Conservation (phyloP, 192 early-diverging fungal genomes). For the Lunasporangiospora selenospora region DNA sequence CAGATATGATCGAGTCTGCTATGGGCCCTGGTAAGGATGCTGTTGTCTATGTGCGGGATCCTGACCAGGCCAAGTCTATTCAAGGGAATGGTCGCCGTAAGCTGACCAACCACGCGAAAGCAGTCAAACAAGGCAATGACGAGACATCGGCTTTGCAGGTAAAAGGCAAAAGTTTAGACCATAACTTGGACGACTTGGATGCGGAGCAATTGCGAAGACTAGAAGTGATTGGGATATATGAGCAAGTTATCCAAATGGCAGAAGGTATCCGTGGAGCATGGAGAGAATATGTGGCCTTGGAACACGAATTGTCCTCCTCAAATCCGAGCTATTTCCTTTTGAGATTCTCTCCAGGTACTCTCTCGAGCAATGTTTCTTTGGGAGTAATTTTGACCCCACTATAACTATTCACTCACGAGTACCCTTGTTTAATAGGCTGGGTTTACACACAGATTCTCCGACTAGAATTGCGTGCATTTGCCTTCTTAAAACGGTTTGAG, state of each 20-base stretch:
- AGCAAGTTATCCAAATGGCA: constrained; percentile 37
- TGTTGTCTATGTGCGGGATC: constrained; percentile 26
- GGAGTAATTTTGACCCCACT: not conserved
- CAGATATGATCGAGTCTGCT: constrained; percentile 27
- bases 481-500: constrained; percentile 59
- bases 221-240: constrained; percentile 38
- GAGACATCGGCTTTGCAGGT: too few relatives aligned
- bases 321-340: constrained; percentile 33
- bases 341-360: constrained; percentile 43
- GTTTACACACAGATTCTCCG: constrained; percentile 65
- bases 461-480: constrained; percentile 57
- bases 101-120: too few relatives aligned
- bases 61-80: not conserved
- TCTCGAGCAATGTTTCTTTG: too few relatives aligned
- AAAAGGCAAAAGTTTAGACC: too few relatives aligned
- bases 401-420: not conserved
- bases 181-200: constrained; percentile 11
- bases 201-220: constrained; percentile 17
- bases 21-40: constrained; percentile 15
- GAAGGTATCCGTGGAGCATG: constrained; percentile 24
- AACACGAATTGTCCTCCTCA: constrained; percentile 12
- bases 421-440: constrained; percentile 49
- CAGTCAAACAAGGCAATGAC: too few relatives aligned
- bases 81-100: too few relatives aligned
- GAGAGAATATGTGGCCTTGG: constrained; percentile 29